Conservation (phyloP, 148 eudicot genomes). For the Talinum fruticosum region DNA sequence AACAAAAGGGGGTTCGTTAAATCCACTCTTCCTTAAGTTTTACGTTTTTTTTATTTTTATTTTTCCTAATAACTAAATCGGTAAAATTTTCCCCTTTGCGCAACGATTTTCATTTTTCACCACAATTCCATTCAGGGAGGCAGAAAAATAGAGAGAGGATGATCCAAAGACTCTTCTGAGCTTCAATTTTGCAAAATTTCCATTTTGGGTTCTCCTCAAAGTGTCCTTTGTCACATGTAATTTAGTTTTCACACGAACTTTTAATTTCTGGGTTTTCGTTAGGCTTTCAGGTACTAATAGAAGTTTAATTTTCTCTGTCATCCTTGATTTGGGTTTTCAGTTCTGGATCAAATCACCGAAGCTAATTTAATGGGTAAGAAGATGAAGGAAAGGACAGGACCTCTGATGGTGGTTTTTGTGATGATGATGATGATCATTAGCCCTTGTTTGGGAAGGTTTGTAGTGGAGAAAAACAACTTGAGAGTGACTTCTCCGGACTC, state of each 20-base stretch:
- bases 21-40: not conserved
- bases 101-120: slow-evolving; percentile 11
- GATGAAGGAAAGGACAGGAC: slow-evolving; percentile 38
- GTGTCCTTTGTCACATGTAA: no score
- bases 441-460: slow-evolving; percentile 68
- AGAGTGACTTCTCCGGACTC: slow-evolving; percentile 66
- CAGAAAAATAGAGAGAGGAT: not conserved
- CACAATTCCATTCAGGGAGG: not conserved
- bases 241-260: not conserved
- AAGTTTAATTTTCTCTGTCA: not conserved
- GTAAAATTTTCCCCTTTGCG: slow-evolving; percentile 2
- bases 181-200: slow-evolving; percentile 2
- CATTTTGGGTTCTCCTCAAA: no score
- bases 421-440: slow-evolving; percentile 22
- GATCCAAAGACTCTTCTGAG: not conserved
- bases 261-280: slow-evolving; percentile 19
- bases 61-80: not conserved
- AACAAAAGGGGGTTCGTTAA: slow-evolving; percentile 9
- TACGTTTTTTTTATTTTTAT: not conserved
- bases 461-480: slow-evolving; percentile 91
- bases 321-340: slow-evolving; percentile 21
- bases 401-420: slow-evolving; percentile 33
- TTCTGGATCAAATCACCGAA: not conserved
- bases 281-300: not conserved
- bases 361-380: not conserved